Base-by-base conservation (phyloP, 306 rosid species). In the Ochetophila trinervis region DNA sequence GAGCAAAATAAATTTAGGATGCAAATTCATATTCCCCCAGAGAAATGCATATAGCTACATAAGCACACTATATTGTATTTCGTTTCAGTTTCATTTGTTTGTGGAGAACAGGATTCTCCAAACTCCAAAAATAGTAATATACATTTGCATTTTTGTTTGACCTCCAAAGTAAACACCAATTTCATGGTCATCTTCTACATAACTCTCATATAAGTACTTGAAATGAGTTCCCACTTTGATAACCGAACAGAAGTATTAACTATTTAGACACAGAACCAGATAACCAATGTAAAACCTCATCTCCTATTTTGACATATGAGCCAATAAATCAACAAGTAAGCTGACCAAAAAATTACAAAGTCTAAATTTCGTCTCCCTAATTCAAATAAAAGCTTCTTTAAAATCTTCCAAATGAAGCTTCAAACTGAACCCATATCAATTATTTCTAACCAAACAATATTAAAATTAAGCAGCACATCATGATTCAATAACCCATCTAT, bases 121-220 rank as follows among this genome's bases (percentile, higher is more conserved):
- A 34, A 50, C 21, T 47, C 53, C n/a, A 45, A 17, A 13, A 21
- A 5, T 63, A 21, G 21, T 50, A 54, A 53, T 36, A 17, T 42
- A 9, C 40, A 19, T 14, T 40, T 61, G 20, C 53, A 24, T 48
- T 16, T 50, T 5, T 48, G 15, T 63, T 24, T 35, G 18, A 22
- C 59, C 37, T 49, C 15, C n/a, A 65, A 55, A 20, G 16, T 11
- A 32, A 42, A 35, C 42, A 67, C 18, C 30, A 37, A 62, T 24
- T 74, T 44, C 24, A 67, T 20, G 62, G 50, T 21, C 55, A 53
- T 37, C 69, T 42, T 42, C 37, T 18, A 60, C 34, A n/a, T 30
- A 19, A 53, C 2, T 23, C 16, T 16, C 34, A 37, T 40, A n/a
- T 22, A 57, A 20, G 23, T 35, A 47, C 21, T 40, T 49, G 45